A percentile compares a stretch with the other conserved stretches of the same genome.
Evolutionary conservation across 345 rosid genomes (phyloP).

Genomic region (Salix suchowensis): DNA sequence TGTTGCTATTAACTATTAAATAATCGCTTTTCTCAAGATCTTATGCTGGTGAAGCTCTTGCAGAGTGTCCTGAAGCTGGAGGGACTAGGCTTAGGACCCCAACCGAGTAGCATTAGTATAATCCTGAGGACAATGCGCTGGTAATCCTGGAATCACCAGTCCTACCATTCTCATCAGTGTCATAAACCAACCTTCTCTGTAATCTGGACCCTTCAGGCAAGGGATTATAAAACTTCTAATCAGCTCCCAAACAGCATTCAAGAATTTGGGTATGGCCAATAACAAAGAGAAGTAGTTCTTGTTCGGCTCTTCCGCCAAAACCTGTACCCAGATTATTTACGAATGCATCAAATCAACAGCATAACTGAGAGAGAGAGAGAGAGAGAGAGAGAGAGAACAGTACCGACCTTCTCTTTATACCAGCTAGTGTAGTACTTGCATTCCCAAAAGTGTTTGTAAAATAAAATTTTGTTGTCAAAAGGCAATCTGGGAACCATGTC

Average conservation of each 20-base stretch:
- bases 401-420: conserved; percentile 27
- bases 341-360: no score
- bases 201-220: conserved; percentile 32
- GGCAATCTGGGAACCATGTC: conserved; percentile 59
- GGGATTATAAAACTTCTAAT: conserved; percentile 35
- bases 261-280: conserved; percentile 19
- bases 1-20: no score
- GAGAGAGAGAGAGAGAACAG: neutral
- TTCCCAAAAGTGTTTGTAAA: conserved; percentile 43
- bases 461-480: conserved; percentile 39
- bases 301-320: conserved; percentile 35
- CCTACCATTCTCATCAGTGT: conserved; percentile 26
- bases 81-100: conserved; percentile 10
- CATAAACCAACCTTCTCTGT: conserved; percentile 34
- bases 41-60: neutral
- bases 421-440: conserved; percentile 40
- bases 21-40: no score
- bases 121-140: conserved; percentile 38
- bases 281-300: conserved; percentile 36
- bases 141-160: conserved; percentile 28
- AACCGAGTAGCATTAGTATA: conserved; percentile 34
- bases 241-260: conserved; percentile 42
- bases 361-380: no score
- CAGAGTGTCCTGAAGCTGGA: neutral
- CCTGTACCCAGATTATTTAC: conserved; percentile 12